phyloP scores from a whole-genome alignment of 495 filamentous ascomycete species.

The Podospora sp. region DNA sequence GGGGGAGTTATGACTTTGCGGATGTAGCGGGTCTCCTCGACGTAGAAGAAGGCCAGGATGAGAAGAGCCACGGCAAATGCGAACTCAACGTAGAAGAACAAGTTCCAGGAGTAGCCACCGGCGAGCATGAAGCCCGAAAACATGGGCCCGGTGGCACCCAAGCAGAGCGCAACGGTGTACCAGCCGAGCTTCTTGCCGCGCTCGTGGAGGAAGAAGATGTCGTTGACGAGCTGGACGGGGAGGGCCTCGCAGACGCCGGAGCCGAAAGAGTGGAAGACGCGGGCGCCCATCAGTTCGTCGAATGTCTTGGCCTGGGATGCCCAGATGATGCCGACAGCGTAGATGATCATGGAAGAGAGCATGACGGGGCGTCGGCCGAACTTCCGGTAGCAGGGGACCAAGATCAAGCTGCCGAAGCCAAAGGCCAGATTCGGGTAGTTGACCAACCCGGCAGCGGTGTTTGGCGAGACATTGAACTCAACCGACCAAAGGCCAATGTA shows the following conservation, averaged over 20 bases:
- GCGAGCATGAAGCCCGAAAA: conserved; percentile 67
- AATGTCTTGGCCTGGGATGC: conserved; percentile 56
- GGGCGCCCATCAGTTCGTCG: conserved; percentile 55
- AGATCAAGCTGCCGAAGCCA: conserved; percentile 59
- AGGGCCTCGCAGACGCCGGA: conserved; percentile 64
- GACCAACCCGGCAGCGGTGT: conserved; percentile 57
- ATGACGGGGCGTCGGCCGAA: conserved; percentile 63
- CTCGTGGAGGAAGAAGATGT: conserved; percentile 68
- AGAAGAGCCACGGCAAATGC: conserved; percentile 59
- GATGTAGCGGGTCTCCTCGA: conserved; percentile 63
- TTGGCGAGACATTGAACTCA: conserved; percentile 55
- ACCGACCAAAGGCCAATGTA: conserved; percentile 61
- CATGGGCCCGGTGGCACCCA: conserved; percentile 60
- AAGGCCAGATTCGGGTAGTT: conserved; percentile 66
- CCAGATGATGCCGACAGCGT: conserved; percentile 59
- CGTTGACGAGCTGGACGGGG: conserved; percentile 66
- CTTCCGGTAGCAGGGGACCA: conserved; percentile 64
- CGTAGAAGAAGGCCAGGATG: conserved; percentile 61
- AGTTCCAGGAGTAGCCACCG: conserved; percentile 62
- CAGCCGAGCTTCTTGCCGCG: conserved; percentile 60
- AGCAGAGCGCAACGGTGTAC: conserved; percentile 63
- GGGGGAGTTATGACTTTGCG: conserved; percentile 32
- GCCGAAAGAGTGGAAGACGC: conserved; percentile 60
- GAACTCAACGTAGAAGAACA: conserved; percentile 67
- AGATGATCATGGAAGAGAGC: conserved; percentile 47